Evolutionary conservation across 1,284 basidiomycete genomes (phyloP).

Genomic region (Ceratobasidium sp.): DNA sequence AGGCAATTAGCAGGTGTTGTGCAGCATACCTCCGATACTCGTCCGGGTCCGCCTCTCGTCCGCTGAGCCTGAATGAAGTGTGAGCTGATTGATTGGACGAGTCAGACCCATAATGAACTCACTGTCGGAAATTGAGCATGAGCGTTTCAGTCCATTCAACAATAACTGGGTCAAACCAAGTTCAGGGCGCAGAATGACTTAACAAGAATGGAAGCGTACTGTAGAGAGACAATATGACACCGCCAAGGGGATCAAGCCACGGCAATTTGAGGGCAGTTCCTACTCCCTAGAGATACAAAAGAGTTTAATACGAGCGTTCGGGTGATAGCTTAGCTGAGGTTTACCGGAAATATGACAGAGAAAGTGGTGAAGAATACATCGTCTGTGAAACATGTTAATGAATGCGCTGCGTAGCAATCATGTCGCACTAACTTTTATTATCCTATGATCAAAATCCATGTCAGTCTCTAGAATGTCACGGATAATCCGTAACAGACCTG

Average conservation of each 20-base stretch:
- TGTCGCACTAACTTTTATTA: constrained; percentile 28
- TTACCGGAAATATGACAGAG: constrained; percentile 39
- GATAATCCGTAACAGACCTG: constrained; percentile 6
- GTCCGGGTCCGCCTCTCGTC: constrained; percentile 19
- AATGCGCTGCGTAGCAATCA: background rate
- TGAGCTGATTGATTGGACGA: too few relatives aligned
- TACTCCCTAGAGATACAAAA: constrained; percentile 3
- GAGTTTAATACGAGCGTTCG: background rate
- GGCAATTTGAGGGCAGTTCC: constrained; percentile 11
- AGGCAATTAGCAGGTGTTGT: background rate
- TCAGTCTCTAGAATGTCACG: background rate
- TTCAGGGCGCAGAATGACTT: background rate
- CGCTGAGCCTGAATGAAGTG: constrained; percentile 11
- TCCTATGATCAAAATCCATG: background rate
- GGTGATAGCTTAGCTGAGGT: background rate
- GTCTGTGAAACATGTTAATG: background rate
- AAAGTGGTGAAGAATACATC: constrained; percentile 40
- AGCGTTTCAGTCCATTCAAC: constrained; percentile 44
- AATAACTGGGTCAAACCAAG: constrained; percentile 29
- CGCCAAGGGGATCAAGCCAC: constrained; percentile 44
- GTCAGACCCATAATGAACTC: background rate
- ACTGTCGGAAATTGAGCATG: constrained; percentile 40
- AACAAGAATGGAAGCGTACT: constrained; percentile 14
- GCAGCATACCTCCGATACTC: constrained; percentile 23
- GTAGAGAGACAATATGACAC: constrained; percentile 40